These are phyloP conservation scores for Hippophae gyantsensis DNA, from an alignment of 306 rosid genomes.

Conservation along the genomic window DNA sequence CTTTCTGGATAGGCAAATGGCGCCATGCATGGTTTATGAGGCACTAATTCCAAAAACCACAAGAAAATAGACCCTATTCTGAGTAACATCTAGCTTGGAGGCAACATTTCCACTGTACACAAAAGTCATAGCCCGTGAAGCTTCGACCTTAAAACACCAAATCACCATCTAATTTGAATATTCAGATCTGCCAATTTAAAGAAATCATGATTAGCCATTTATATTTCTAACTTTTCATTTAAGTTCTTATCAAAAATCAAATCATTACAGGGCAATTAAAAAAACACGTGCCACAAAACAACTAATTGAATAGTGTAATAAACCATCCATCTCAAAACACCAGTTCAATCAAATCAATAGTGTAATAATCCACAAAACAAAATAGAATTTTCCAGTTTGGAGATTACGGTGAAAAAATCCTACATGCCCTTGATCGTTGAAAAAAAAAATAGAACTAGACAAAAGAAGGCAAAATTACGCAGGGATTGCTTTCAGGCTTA, in stretches of 20 bases:
- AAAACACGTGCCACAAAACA: too few relatives aligned
- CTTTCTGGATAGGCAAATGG: conserved; percentile 25
- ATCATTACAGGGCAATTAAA: too few relatives aligned
- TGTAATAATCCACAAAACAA: background rate
- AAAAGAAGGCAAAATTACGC: too few relatives aligned
- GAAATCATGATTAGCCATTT: conserved; percentile 5
- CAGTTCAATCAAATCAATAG: background rate
- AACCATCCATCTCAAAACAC: background rate
- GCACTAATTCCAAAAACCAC: conserved; percentile 1
- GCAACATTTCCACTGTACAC: conserved; percentile 33
- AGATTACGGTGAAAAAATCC: too few relatives aligned
- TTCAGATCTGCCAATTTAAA: conserved; percentile 19
- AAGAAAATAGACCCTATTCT: conserved; percentile 7
- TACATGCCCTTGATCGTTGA: too few relatives aligned
- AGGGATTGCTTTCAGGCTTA: too few relatives aligned
- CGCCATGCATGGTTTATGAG: conserved; percentile 6
- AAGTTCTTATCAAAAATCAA: background rate
- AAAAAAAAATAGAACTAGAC: too few relatives aligned
- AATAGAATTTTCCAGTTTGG: too few relatives aligned
- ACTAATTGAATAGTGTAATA: background rate
- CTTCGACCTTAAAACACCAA: conserved; percentile 17
- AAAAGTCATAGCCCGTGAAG: conserved; percentile 11
- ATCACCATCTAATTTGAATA: conserved; percentile 21
- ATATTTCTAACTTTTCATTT: background rate
- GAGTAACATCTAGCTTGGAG: conserved; percentile 8